A percentile compares a stretch with the other conserved stretches of the same genome.
Conservation (phyloP, 768 basidiomycete species). For the Boletales sp. region DNA sequence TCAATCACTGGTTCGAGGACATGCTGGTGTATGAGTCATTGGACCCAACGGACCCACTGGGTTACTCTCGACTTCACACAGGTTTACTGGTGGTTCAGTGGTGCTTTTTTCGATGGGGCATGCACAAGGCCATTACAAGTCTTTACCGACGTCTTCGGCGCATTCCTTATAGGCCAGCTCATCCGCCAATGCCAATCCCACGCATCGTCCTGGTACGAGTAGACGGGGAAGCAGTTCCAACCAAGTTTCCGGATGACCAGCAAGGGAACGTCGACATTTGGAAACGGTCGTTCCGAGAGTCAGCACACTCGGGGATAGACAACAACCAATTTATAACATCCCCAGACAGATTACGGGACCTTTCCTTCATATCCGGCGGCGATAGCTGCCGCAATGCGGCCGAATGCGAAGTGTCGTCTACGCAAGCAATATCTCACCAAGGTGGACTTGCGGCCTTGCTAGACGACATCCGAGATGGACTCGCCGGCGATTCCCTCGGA, state of each 20-base stretch:
- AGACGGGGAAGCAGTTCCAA: slow-evolving; percentile 13
- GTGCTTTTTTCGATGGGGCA: slow-evolving; percentile 1
- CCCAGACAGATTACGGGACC: background rate
- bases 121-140: background rate
- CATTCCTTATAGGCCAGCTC: background rate
- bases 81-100: slow-evolving; percentile 5
- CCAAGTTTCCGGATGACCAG: slow-evolving; percentile 3
- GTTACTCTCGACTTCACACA: background rate
- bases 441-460: background rate
- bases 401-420: background rate
- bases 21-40: slow-evolving; percentile 10
- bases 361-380: background rate
- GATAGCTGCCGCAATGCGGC: background rate
- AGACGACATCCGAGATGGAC: too few species aligned
- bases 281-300: background rate
- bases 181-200: slow-evolving; percentile 6
- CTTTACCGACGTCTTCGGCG: background rate
- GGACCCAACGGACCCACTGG: background rate
- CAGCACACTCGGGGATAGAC: background rate
- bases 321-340: background rate
- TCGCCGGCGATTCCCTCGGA: too few species aligned
- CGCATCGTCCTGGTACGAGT: slow-evolving; percentile 12
- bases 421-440: background rate
- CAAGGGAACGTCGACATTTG: background rate
- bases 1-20: slow-evolving; percentile 21